A percentile compares a stretch with the other conserved stretches of the same genome.
Conservation (phyloP, 345 rosid genomes). For the Reutealis trisperma region DNA sequence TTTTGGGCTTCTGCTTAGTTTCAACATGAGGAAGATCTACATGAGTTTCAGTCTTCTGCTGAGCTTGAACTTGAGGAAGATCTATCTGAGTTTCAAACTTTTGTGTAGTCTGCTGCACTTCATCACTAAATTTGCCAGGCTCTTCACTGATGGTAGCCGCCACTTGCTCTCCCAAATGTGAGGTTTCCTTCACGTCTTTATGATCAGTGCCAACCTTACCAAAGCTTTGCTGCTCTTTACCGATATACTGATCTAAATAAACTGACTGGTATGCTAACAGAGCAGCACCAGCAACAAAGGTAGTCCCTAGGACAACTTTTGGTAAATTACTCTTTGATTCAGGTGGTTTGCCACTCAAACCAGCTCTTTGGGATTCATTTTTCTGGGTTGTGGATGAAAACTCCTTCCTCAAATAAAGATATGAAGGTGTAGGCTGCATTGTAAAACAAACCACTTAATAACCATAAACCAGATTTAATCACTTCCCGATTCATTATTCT, state of each 20-base stretch:
- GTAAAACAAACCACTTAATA: neutral
- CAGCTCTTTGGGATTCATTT: slow-evolving; percentile 47
- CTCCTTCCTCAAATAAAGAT: slow-evolving; percentile 50
- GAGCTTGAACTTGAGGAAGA: slow-evolving; percentile 17
- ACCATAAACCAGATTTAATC: neutral
- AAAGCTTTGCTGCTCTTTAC: slow-evolving; percentile 34
- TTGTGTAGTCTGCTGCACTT: slow-evolving; percentile 21
- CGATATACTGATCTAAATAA: slow-evolving; percentile 53
- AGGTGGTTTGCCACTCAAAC: slow-evolving; percentile 45
- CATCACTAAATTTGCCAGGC: slow-evolving; percentile 26
- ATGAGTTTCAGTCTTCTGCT: slow-evolving; percentile 30
- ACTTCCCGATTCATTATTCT: neutral
- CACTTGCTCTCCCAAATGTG: slow-evolving; percentile 33
- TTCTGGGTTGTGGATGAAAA: slow-evolving; percentile 49
- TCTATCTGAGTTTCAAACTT: slow-evolving; percentile 18
- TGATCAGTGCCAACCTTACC: slow-evolving; percentile 24
- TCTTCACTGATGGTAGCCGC: slow-evolving; percentile 37
- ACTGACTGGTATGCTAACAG: slow-evolving; percentile 60
- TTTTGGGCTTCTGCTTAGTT: slow-evolving; percentile 13
- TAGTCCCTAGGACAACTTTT: slow-evolving; percentile 50
- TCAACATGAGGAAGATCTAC: slow-evolving; percentile 21
- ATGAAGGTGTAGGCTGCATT: slow-evolving; percentile 38
- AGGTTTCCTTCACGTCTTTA: slow-evolving; percentile 27
- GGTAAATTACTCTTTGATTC: slow-evolving; percentile 43
- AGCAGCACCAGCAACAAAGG: slow-evolving; percentile 47